Evolutionary conservation across 257 asterid genomes (phyloP).

Genomic region (Salvia miltiorrhiza): DNA sequence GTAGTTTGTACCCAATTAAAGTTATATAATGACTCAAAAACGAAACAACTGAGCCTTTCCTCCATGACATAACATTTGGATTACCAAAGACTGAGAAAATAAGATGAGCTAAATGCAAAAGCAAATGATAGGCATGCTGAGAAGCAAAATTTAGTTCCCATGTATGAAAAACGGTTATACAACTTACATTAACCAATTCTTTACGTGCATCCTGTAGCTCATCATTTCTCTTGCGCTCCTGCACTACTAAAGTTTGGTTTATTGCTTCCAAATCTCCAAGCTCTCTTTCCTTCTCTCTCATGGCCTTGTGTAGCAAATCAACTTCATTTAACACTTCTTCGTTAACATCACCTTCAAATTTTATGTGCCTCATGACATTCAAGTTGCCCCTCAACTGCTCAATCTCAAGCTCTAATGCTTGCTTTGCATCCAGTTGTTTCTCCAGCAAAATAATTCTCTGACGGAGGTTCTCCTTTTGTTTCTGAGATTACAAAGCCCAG

Average conservation of each 20-base stretch:
- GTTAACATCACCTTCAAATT: slow-evolving; percentile 54
- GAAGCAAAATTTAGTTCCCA: slow-evolving; percentile 8
- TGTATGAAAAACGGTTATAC: not conserved
- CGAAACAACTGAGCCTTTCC: not conserved
- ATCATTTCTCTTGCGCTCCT: slow-evolving; percentile 76
- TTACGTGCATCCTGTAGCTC: slow-evolving; percentile 94
- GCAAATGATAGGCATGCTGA: not conserved
- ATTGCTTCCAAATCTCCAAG: slow-evolving; percentile 51
- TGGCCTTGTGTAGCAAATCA: slow-evolving; percentile 44
- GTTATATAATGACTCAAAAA: too few relatives aligned
- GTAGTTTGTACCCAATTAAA: too few relatives aligned
- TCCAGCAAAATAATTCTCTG: slow-evolving; percentile 61
- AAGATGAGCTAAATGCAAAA: not conserved
- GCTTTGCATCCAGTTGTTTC: slow-evolving; percentile 70
- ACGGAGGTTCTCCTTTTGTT: slow-evolving; percentile 73
- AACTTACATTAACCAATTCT: slow-evolving; percentile 79
- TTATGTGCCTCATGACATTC: slow-evolving; percentile 65
- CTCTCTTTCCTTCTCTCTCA: slow-evolving; percentile 82
- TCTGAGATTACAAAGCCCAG: slow-evolving; percentile 46
- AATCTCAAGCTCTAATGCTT: slow-evolving; percentile 72
- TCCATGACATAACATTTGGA: not conserved
- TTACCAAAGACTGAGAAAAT: not conserved
- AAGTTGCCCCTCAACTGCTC: slow-evolving; percentile 66
- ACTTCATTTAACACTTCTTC: slow-evolving; percentile 61
- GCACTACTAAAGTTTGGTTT: slow-evolving; percentile 62